A percentile compares a stretch with the other conserved stretches of the same genome.
Evolutionary conservation across 257 asterid genomes (phyloP).

Genomic region (Galeopsis tetrahit): DNA sequence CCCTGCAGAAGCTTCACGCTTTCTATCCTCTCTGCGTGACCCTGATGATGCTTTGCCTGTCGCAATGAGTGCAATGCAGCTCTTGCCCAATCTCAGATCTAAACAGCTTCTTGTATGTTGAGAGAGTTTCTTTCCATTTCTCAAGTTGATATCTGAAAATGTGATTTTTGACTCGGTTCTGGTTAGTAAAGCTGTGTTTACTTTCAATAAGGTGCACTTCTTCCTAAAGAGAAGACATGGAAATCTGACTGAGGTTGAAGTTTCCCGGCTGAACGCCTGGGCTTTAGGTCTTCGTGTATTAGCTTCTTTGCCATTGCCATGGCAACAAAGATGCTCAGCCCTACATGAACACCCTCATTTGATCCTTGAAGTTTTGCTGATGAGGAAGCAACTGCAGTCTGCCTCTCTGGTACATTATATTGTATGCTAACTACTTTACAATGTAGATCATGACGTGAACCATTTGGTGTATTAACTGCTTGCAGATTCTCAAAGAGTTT

Average conservation of each 20-base stretch:
- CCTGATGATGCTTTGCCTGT: constrained; percentile 96
- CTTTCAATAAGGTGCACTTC: constrained; percentile 85
- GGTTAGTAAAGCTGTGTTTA: constrained; percentile 34
- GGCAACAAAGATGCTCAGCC: constrained; percentile 99
- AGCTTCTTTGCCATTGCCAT: constrained; percentile 91
- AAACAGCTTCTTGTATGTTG: constrained; percentile 95
- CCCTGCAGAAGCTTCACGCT: constrained; percentile 99
- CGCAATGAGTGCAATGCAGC: constrained; percentile 99
- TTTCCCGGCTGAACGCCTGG: constrained; percentile 93
- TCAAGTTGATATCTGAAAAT: constrained; percentile 36
- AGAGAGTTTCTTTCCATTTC: constrained; percentile 37
- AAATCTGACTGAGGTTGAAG: constrained; percentile 82
- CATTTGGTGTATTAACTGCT: constrained; percentile 35
- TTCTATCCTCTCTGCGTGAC: constrained; percentile 88
- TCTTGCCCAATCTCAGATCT: constrained; percentile 91
- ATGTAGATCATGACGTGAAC: constrained; percentile 26
- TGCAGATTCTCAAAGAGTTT: constrained; percentile 87
- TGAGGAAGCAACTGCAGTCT: constrained; percentile 97
- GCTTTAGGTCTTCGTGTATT: constrained; percentile 98
- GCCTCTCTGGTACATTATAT: constrained; percentile 82
- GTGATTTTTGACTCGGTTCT: constrained; percentile 27
- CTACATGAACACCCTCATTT: constrained; percentile 95
- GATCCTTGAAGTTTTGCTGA: constrained; percentile 91
- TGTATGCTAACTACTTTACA: constrained; percentile 26
- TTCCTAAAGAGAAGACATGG: constrained; percentile 92